Conservation (phyloP, 768 basidiomycete species). For the Erythrobasidium yunnanense region DNA sequence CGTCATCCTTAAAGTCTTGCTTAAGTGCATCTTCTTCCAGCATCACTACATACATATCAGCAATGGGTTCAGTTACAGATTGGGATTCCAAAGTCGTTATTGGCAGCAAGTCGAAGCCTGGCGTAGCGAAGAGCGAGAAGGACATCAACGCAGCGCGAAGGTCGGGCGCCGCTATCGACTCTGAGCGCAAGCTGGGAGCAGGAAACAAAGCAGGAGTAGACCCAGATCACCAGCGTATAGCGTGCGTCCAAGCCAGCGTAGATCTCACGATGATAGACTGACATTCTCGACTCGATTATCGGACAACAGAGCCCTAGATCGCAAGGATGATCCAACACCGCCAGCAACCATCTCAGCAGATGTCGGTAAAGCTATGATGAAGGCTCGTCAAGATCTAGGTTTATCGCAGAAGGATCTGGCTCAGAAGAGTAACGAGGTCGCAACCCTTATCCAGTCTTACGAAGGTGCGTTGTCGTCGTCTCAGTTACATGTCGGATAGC, state of each 20-base stretch:
- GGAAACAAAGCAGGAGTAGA: background rate
- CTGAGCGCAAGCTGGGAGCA: background rate
- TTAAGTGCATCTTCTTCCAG: too few relatives aligned
- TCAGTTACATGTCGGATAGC: too few relatives aligned
- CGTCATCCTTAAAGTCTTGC: too few relatives aligned
- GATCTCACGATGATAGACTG: too few relatives aligned
- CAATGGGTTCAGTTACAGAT: background rate
- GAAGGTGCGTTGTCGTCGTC: too few relatives aligned
- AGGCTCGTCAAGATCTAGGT: slow-evolving; percentile 16
- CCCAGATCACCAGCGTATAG: background rate
- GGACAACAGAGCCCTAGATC: slow-evolving; percentile 4
- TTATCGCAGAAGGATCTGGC: slow-evolving; percentile 29
- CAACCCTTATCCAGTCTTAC: slow-evolving; percentile 26
- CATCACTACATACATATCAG: too few relatives aligned
- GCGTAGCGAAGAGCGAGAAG: background rate
- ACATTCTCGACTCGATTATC: too few relatives aligned
- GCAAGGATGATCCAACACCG: slow-evolving; percentile 24
- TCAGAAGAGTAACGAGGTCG: slow-evolving; percentile 26
- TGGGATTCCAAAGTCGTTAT: slow-evolving; percentile 8
- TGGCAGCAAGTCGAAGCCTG: background rate
- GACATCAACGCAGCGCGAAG: background rate
- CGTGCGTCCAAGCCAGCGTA: background rate
- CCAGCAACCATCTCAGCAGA: slow-evolving; percentile 11
- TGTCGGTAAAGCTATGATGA: slow-evolving; percentile 26
- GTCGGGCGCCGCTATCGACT: slow-evolving; percentile 1